Evolutionary conservation across 2,329 filamentous ascomycete species (phyloP).

Genomic region (Fusarium euwallaceae): DNA sequence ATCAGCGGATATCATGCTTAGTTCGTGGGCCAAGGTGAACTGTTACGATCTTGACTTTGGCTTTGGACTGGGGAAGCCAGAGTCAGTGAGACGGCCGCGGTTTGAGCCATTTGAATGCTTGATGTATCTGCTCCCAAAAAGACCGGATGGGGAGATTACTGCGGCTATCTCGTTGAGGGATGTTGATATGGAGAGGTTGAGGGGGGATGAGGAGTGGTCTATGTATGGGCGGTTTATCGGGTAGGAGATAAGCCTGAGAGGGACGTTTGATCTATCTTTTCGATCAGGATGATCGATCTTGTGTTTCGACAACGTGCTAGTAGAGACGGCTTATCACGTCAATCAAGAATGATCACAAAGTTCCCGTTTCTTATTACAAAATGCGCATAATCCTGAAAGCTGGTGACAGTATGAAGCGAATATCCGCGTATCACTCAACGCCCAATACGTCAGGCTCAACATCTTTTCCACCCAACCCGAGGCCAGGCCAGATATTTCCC

Average conservation of each 20-base stretch:
- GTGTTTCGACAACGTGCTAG: background rate
- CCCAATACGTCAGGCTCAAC: background rate
- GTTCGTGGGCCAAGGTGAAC: slow-evolving; percentile 65
- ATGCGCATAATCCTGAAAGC: background rate
- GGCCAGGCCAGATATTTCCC: background rate
- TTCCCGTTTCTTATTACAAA: background rate
- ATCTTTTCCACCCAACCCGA: background rate
- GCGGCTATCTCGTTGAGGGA: slow-evolving; percentile 60
- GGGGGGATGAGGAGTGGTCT: slow-evolving; percentile 56
- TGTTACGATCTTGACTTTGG: slow-evolving; percentile 62
- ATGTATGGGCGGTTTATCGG: slow-evolving; percentile 35
- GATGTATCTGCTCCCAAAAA: slow-evolving; percentile 64
- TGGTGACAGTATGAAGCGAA: too few relatives aligned
- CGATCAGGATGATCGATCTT: slow-evolving; percentile 7
- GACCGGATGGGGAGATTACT: slow-evolving; percentile 57
- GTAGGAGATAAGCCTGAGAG: slow-evolving; percentile 8
- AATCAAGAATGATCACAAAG: background rate
- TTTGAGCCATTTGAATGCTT: slow-evolving; percentile 62
- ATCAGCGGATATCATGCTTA: slow-evolving; percentile 62
- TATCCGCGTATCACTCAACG: too few relatives aligned
- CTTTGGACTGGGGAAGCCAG: slow-evolving; percentile 59
- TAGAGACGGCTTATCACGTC: background rate
- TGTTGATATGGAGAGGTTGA: slow-evolving; percentile 62
- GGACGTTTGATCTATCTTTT: background rate
- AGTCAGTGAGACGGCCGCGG: slow-evolving; percentile 61